Base-by-base conservation (phyloP, 192 early-diverging fungal species). In the Mortierella alpina region DNA sequence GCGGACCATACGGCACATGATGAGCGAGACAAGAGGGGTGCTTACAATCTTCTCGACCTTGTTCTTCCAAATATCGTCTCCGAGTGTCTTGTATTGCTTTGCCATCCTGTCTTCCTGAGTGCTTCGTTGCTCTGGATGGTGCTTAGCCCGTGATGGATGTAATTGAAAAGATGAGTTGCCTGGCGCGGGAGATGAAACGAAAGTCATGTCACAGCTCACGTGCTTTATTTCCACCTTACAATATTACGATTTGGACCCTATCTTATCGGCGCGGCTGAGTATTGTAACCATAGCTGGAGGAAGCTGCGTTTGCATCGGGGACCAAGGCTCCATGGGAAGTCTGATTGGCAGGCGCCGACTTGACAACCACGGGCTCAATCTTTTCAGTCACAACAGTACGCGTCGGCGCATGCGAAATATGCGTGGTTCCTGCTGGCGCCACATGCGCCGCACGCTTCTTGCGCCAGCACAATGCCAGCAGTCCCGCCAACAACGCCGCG, bases 31-130 rank as follows among this genome's bases (percentile, higher is more conserved):
- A 4, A 22, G 14, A 41, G 14, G 22, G 12, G 9, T 58, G 83
- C 87, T 84, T 85, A 96, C 95, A 86, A 98, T 95, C 86, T 98
- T 98, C 71, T 99, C 97, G 39, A 96, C 91, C 59, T 90, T 92
- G 75, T 90, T 93, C 77, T 96, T 97, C 96, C 96, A 99, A 14
- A 97, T 90, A 60, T 99, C 97, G 39, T 99, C 96, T 54, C 97
- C 97, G n/a, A 93, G 76, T 1, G 88, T 59, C 83, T 92, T 93
- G 86, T 91, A 91, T 61, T 92, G 93, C 64, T 92, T 92, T 13
- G 89, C 83, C 83, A 84, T 81, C 14, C 20, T 59, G 42, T 64
- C 2, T 31, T 31, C 18, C 47, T 52, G 22, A 51, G 11, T 20
- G 5, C 49, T 57, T 8, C 59, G 22, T n/a, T 7, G 48, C 8